A percentile compares a stretch with the other conserved stretches of the same genome.
Evolutionary conservation across 2,329 filamentous ascomycete genomes (phyloP).

Genomic region (Fusarium sarcochroum): DNA sequence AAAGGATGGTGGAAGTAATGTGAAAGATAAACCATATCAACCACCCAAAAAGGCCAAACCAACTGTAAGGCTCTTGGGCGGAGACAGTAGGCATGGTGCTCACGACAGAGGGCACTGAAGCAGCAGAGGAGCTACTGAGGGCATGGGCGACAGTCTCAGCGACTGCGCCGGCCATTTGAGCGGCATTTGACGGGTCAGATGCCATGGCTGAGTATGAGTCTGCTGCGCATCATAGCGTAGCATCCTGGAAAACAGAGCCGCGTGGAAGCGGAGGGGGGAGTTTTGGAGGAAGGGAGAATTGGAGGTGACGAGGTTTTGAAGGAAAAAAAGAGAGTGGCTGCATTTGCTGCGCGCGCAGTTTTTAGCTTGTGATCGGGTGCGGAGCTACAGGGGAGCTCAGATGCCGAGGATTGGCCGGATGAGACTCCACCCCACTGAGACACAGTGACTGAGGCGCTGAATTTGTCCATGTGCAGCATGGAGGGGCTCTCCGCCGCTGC

Average conservation of each 20-base stretch:
- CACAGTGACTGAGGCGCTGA: constrained; percentile 32
- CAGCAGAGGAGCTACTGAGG: constrained; percentile 51
- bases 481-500: constrained; percentile 43
- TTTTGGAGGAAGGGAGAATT: constrained; percentile 32
- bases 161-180: constrained; percentile 52
- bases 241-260: constrained; percentile 54
- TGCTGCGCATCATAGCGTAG: constrained; percentile 52
- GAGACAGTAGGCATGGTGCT: constrained; percentile 53
- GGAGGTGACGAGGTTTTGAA: constrained; percentile 42
- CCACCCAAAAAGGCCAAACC: constrained; percentile 70
- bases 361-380: constrained; percentile 49
- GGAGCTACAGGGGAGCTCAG: constrained; percentile 46
- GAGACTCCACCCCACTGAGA: constrained; percentile 33
- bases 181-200: constrained; percentile 58
- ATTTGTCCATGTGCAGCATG: constrained; percentile 40
- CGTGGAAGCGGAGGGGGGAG: constrained; percentile 39
- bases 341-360: constrained; percentile 35
- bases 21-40: constrained; percentile 69
- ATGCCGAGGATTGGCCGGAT: constrained; percentile 47
- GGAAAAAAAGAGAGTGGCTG: constrained; percentile 41
- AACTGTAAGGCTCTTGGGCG: constrained; percentile 62
- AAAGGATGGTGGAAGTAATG: constrained; percentile 71
- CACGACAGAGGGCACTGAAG: constrained; percentile 57
- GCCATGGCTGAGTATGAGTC: constrained; percentile 56
- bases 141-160: constrained; percentile 52